These are phyloP conservation scores for Aspergillus sclerotiicarbonarius DNA, from an alignment of 495 filamentous ascomycete genomes.

Conservation along the genomic window DNA sequence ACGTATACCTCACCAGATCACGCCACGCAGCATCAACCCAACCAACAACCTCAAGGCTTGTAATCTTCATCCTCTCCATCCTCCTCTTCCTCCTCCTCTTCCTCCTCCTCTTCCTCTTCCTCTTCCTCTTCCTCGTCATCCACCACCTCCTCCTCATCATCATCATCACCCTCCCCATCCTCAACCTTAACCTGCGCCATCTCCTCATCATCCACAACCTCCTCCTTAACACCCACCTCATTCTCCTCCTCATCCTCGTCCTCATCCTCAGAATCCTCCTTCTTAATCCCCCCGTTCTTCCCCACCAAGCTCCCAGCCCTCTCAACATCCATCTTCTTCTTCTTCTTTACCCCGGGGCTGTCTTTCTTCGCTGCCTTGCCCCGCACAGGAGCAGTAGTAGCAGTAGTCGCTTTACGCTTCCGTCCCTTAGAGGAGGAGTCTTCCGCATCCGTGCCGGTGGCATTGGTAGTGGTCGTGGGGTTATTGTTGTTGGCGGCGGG, in stretches of 20 bases:
- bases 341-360: not conserved
- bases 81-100: too few species aligned
- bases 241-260: not conserved
- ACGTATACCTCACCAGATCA: too few species aligned
- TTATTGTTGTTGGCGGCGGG: not conserved
- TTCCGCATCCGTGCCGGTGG: too few species aligned
- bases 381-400: too few species aligned
- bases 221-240: not conserved
- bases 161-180: not conserved
- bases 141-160: not conserved
- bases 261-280: not conserved
- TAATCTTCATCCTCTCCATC: too few species aligned
- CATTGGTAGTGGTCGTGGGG: not conserved
- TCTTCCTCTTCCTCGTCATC: too few species aligned
- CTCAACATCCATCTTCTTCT: slow-evolving; percentile 1
- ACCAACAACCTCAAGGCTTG: too few species aligned
- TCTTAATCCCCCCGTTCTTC: not conserved
- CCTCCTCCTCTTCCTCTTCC: too few species aligned
- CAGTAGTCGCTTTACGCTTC: not conserved
- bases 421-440: not conserved
- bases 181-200: not conserved
- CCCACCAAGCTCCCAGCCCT: not conserved
- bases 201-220: not conserved
- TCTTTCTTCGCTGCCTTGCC: too few species aligned
- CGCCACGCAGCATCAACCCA: too few species aligned